phyloP scores from a whole-genome alignment of 176 grass and related monocot genomes.

The Aegilops sharonensis region DNA sequence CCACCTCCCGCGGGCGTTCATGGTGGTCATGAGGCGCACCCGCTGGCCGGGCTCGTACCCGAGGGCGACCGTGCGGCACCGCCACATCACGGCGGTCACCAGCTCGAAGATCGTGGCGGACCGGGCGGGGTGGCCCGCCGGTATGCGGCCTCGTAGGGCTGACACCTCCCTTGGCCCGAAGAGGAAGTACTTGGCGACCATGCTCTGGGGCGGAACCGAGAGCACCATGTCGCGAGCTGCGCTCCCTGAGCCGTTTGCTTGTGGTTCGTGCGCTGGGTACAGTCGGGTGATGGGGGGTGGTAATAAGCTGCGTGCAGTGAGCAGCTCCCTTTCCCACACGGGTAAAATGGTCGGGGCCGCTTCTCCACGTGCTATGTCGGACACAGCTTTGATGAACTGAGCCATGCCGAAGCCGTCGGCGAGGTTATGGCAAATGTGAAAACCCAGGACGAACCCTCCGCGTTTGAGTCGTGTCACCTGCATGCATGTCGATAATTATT shows the following conservation, averaged over 20 bases:
- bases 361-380: slow-evolving; percentile 39
- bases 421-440: slow-evolving; percentile 53
- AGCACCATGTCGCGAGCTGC: slow-evolving; percentile 25
- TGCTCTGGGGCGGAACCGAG: slow-evolving; percentile 7
- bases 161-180: slow-evolving; percentile 36
- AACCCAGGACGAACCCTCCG: slow-evolving; percentile 42
- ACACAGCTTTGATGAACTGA: slow-evolving; percentile 37
- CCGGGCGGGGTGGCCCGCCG: neutral
- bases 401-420: slow-evolving; percentile 50
- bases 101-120: slow-evolving; percentile 32
- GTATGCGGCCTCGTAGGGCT: neutral
- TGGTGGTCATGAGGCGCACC: slow-evolving; percentile 36
- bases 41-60: neutral
- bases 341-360: slow-evolving; percentile 22
- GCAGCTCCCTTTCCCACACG: slow-evolving; percentile 46
- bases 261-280: neutral
- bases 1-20: slow-evolving; percentile 44
- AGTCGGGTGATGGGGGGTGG: neutral
- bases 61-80: slow-evolving; percentile 21
- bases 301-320: neutral
- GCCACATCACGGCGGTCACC: slow-evolving; percentile 38
- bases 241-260: neutral
- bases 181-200: slow-evolving; percentile 39
- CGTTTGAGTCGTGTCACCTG: slow-evolving; percentile 51
- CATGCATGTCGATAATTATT: too few species aligned